Evolutionary conservation across 208 protist genomes (phyloP), one percentile per base, ranked within the genome.

Genomic region (Novymonas esmeraldas): DNA sequence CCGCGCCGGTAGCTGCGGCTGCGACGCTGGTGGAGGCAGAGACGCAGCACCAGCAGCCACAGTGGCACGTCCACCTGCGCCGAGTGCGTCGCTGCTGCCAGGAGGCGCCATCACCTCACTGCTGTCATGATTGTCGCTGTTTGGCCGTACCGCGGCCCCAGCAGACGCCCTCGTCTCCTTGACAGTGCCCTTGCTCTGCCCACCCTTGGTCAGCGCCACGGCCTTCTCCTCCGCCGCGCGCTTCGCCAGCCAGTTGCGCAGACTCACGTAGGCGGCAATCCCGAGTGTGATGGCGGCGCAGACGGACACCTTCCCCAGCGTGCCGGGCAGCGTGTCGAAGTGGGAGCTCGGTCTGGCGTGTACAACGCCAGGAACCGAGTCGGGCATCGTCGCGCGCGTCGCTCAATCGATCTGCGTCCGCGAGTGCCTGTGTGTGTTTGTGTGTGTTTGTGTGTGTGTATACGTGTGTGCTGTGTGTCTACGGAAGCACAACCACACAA

Each of bases 1-100:
- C 31, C 75, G 70, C 31, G 29, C 49, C 0, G 71, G 82, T 22
- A 81, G 58, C 48, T 61, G 64, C 16, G 68, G 70, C 3, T 58
- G 50, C 59, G 71, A 48, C 56, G 45, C n/a, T n/a, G n/a, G 38
- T 22, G 44, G 38, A 16, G 65, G 59, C 48, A 36, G 34, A 6
- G 70, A 39, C n/a, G 38, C 45, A 1, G 41, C 49, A 6, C 20
- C 31, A 18, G 51, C 51, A n/a, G 18, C 34, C 10, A 9, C 34
- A 16, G 13, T 63, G 42, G 24, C 24, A 24, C 20, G 34, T 49
- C 20, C 50, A 11, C 31, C 56, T 29, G 50, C 56, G 26, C 2
- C 46, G 36, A 31, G 41, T 9, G n/a, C 52, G 24, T 45, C 29
- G 29, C 33, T 39, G 46, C 51, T 45, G 22, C 34, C 54, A 3